Conservation (phyloP, 2,329 filamentous ascomycete species). For the Chalaropsis ovoidea region DNA sequence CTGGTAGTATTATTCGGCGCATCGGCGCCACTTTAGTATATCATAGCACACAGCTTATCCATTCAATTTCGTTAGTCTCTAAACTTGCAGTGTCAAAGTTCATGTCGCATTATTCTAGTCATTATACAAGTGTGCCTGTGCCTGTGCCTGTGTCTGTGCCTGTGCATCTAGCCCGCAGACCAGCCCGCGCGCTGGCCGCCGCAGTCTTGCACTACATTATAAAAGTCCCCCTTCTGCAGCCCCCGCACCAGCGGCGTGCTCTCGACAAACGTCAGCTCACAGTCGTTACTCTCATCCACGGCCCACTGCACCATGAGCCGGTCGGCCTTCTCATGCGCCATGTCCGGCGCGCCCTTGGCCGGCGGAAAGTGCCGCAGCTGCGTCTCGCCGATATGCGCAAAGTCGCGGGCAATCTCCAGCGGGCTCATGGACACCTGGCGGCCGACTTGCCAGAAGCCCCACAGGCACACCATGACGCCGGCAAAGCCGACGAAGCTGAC, state of each 20-base stretch:
- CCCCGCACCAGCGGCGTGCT: constrained; percentile 20
- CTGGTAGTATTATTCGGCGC: neutral
- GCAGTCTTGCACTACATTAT: constrained; percentile 22
- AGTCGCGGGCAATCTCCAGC: constrained; percentile 24
- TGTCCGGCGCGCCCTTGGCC: constrained; percentile 19
- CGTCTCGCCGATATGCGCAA: constrained; percentile 22
- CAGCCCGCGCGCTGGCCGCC: neutral
- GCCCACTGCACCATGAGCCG: constrained; percentile 23
- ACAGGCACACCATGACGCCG: constrained; percentile 18
- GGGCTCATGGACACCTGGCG: constrained; percentile 23
- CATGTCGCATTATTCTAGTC: neutral
- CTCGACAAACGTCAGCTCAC: constrained; percentile 24
- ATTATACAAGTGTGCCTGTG: neutral
- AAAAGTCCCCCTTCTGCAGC: constrained; percentile 20
- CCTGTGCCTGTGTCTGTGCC: no score
- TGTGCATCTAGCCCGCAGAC: neutral
- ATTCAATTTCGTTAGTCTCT: neutral
- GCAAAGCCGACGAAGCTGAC: constrained; percentile 20
- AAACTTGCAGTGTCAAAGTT: neutral
- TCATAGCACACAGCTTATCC: constrained; percentile 24
- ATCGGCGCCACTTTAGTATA: constrained; percentile 25
- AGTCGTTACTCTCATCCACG: constrained; percentile 22
- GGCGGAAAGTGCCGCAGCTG: constrained; percentile 23
- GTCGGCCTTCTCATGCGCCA: constrained; percentile 20
- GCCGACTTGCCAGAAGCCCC: constrained; percentile 25